A percentile compares a stretch with the other conserved stretches of the same genome.
Evolutionary conservation across 192 early-diverging fungal genomes (phyloP).

Genomic region (Linnemannia zychae): DNA sequence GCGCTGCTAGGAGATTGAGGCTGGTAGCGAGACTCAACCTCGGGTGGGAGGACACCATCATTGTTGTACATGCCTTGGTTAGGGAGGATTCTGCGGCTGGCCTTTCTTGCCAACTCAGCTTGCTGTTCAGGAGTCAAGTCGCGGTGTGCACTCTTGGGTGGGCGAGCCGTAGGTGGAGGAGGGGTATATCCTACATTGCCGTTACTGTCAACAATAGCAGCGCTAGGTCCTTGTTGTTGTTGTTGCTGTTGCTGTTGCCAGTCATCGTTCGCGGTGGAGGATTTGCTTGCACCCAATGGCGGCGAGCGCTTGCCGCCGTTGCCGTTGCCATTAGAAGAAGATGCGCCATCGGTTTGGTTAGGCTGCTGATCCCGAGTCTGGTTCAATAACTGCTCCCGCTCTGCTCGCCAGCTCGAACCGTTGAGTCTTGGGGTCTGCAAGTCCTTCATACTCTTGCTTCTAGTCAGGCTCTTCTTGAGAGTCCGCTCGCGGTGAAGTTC

Average conservation of each 20-base stretch:
- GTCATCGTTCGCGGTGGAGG: conserved; percentile 27
- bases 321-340: background rate
- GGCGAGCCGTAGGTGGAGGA: conserved; percentile 37
- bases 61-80: conserved; percentile 51
- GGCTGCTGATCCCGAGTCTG: conserved; percentile 24
- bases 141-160: conserved; percentile 22
- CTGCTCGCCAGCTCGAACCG: conserved; percentile 46
- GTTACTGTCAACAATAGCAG: conserved; percentile 14
- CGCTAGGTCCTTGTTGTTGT: background rate
- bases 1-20: background rate
- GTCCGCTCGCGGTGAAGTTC: conserved; percentile 49
- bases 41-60: conserved; percentile 33
- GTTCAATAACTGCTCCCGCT: conserved; percentile 39
- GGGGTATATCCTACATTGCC: conserved; percentile 42
- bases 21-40: conserved; percentile 7
- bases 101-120: conserved; percentile 47
- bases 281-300: conserved; percentile 22
- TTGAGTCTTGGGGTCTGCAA: conserved; percentile 44
- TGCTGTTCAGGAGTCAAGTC: conserved; percentile 48
- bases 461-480: conserved; percentile 45
- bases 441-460: conserved; percentile 54
- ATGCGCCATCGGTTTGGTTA: background rate
- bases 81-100: conserved; percentile 50
- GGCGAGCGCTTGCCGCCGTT: conserved; percentile 26
- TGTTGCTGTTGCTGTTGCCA: background rate